Percentiles rank a stretch among this genome's conserved stretches.
These are phyloP conservation scores for Blastocladiella emersonii DNA, from an alignment of 371 early-diverging fungal species.

Conservation along the genomic window DNA sequence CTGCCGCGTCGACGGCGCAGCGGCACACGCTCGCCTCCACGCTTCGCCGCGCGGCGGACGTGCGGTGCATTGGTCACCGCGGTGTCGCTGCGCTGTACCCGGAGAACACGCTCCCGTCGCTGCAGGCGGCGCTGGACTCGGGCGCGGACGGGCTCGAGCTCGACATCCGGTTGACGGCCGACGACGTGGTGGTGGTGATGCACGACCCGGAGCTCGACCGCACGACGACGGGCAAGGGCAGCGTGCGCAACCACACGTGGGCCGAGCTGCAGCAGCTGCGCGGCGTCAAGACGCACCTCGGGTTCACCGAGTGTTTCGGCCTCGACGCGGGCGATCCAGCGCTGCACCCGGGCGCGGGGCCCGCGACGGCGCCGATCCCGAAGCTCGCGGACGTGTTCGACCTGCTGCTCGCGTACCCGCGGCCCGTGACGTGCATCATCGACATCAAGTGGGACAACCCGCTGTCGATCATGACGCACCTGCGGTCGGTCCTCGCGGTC, in stretches of 20 bases:
- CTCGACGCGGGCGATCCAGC: conserved; percentile 15
- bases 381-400: conserved; percentile 40
- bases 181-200: conserved; percentile 47
- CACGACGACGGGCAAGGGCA: conserved; percentile 41
- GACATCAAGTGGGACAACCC: conserved; percentile 49
- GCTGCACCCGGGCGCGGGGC: background rate
- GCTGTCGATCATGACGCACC: conserved; percentile 24
- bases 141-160: conserved; percentile 45
- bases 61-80: conserved; percentile 17
- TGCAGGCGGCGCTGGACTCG: conserved; percentile 36
- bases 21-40: no score
- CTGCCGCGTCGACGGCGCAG: no score
- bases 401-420: conserved; percentile 29
- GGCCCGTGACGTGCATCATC: conserved; percentile 35
- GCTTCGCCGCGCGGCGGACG: no score
- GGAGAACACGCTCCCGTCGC: conserved; percentile 45
- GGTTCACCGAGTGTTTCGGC: background rate
- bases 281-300: conserved; percentile 12
- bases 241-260: conserved; percentile 32
- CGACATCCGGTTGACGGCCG: conserved; percentile 39
- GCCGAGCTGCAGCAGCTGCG: conserved; percentile 38
- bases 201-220: conserved; percentile 42
- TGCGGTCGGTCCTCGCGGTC: conserved; percentile 17
- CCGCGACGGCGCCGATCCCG: conserved; percentile 31
- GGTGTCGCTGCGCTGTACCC: conserved; percentile 44